phyloP scores from a whole-genome alignment of 2,329 filamentous ascomycete species.

The Colletotrichum lupini region DNA sequence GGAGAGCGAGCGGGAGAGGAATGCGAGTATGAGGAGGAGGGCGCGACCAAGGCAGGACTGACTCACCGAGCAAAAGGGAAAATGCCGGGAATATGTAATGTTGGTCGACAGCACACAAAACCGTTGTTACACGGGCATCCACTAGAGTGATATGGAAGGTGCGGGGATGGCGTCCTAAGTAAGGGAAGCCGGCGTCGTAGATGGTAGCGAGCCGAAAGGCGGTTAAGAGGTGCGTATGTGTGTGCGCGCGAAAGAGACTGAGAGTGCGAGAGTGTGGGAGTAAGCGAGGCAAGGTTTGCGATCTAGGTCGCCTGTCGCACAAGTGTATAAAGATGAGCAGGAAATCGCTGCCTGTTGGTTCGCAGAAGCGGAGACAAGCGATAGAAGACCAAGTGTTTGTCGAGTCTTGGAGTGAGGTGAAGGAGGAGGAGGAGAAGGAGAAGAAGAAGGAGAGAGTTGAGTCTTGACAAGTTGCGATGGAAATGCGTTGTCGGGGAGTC shows the following conservation, averaged over 20 bases:
- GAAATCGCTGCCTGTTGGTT: conserved; percentile 4
- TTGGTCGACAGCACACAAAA: conserved; percentile 8
- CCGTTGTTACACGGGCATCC: conserved; percentile 19
- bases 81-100: neutral
- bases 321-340: neutral
- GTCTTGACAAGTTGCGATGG: conserved; percentile 20
- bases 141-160: conserved; percentile 8
- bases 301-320: conserved; percentile 5
- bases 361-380: neutral
- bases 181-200: conserved; percentile 1
- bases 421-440: neutral
- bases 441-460: conserved; percentile 3
- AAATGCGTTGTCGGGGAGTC: conserved; percentile 31
- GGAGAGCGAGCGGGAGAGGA: neutral
- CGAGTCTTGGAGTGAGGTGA: neutral
- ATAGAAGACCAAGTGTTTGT: neutral
- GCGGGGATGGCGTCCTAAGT: conserved; percentile 11
- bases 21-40: neutral
- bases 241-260: neutral
- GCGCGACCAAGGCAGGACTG: conserved; percentile 11
- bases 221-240: neutral
- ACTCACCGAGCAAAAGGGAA: conserved; percentile 20
- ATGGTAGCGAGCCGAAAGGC: neutral
- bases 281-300: neutral
- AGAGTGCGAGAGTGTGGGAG: neutral